A percentile compares a stretch with the other conserved stretches of the same genome.
These are phyloP conservation scores for Rhizopus sp. DNA, from an alignment of 371 early-diverging fungal genomes.

Conservation along the genomic window DNA sequence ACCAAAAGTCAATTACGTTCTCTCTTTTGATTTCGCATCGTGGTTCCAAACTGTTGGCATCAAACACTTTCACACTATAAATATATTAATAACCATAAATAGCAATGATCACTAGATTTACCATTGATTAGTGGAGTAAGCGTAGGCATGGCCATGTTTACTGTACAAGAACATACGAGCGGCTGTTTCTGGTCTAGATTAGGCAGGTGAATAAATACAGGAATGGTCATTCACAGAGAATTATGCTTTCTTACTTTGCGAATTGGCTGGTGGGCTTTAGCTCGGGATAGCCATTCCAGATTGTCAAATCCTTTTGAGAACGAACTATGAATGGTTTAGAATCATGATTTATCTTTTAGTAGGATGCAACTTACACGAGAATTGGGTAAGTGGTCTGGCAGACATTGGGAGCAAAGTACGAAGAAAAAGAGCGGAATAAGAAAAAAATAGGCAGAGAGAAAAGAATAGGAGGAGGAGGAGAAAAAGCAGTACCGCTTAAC, in stretches of 20 bases:
- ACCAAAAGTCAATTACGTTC: constrained; percentile 82
- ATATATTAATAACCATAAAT: not conserved
- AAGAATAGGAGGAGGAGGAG: constrained; percentile 4
- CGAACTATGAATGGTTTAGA: no score
- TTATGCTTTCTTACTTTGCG: constrained; percentile 59
- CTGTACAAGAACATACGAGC: constrained; percentile 79
- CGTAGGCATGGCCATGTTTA: constrained; percentile 78
- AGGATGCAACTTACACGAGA: constrained; percentile 49
- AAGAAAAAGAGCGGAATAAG: no score
- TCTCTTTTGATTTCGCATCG: constrained; percentile 67
- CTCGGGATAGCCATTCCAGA: constrained; percentile 64
- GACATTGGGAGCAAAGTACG: constrained; percentile 27
- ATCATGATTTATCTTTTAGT: not conserved
- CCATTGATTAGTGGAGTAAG: constrained; percentile 74
- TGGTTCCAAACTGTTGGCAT: constrained; percentile 63
- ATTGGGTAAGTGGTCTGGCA: constrained; percentile 44
- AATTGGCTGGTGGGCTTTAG: constrained; percentile 51
- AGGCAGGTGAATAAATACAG: not conserved
- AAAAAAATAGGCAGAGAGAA: constrained; percentile 10
- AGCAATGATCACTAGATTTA: constrained; percentile 23
- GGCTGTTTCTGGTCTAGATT: constrained; percentile 56
- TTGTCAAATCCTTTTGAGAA: constrained; percentile 65
- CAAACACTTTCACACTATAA: constrained; percentile 71
- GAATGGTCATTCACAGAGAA: constrained; percentile 5
- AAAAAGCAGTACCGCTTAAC: constrained; percentile 4